phyloP scores from a whole-genome alignment of 164 flowering plant genomes.

The Nymphaea colorata region DNA sequence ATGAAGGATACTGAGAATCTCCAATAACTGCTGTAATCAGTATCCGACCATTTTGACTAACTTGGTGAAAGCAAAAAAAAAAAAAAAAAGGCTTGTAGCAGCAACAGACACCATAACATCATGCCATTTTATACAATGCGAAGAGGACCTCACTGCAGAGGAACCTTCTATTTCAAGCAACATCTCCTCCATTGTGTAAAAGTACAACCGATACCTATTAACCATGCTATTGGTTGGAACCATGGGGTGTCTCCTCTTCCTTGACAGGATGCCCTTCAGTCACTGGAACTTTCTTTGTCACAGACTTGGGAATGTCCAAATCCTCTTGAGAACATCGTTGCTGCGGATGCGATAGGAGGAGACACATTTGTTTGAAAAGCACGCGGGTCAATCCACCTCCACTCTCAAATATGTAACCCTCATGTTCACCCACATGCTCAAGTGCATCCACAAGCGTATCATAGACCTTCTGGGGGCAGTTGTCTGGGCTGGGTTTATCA shows the following conservation, averaged over 20 bases:
- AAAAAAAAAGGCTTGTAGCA: too few species aligned
- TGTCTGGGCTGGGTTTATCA: conserved; percentile 80
- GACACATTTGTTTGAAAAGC: conserved; percentile 61
- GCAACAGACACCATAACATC: background rate
- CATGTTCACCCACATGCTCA: conserved; percentile 70
- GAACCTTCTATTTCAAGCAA: background rate
- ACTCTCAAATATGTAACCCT: conserved; percentile 79
- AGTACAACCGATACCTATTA: background rate
- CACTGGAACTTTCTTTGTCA: conserved; percentile 44
- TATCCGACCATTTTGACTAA: too few species aligned
- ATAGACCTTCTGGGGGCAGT: conserved; percentile 88
- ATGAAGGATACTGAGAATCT: too few species aligned
- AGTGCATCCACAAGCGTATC: conserved; percentile 87
- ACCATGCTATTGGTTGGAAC: background rate
- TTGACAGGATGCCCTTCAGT: conserved; percentile 29
- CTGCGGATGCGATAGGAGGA: conserved; percentile 76
- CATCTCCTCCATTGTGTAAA: background rate
- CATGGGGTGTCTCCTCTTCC: conserved; percentile 23
- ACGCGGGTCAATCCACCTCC: conserved; percentile 66
- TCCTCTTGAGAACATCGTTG: conserved; percentile 80
- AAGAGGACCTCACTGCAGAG: background rate
- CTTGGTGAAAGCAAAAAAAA: too few species aligned
- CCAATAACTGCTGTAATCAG: too few species aligned
- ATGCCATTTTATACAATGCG: background rate
- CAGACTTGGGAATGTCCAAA: conserved; percentile 68